Base-by-base conservation (phyloP, 202 grass and related monocot species). In the Carex sylvatica region DNA sequence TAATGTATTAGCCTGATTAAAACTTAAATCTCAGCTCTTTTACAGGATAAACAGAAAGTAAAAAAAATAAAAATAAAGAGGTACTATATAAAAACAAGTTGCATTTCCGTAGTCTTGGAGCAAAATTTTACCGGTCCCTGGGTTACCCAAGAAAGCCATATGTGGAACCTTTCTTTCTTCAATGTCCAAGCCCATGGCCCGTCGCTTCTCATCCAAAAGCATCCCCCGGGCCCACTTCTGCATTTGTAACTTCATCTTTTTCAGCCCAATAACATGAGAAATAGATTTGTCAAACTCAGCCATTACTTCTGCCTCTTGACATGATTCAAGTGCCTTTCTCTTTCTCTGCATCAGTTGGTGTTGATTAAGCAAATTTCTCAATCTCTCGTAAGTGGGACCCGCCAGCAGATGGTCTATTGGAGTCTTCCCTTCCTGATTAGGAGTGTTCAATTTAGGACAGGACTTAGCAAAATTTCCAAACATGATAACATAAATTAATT, bases 121-220 rank as follows among this genome's bases (percentile, higher is more conserved):
- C 4, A 61, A 6, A 61, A 6, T 53, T 30, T 81, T 95, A 95
- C 96, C 96, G 85, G 96, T 99, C 88, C 96, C 92, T 35, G 96
- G 96, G 79, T 93, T 99, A 70, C 96, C 96, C 60, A 99, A 85
- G 82, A 99, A 99, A 81, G 92, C 96, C 96, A 99, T 99, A 86
- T 99, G 96, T 7, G 91, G 92, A 58, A 87, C 82, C 82, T 80
- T 95, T 86, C 96, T 99, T 38, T 56, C 84, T 69, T 91, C 89
- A 70, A 99, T 99, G 16, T 78, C 86, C 80, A 99, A 90, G 28
- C 96, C 96, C 91, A 99, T 85, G 52, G 89, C 87, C 42, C 92
- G 86, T 36, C 96, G 82, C 79, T 95, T 99, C 83, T 99, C 96
- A 85, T 99, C 96, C 87, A 99, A 91, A 89, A 99, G 93, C 96